Base-by-base conservation (phyloP, 345 rosid genomes). In the Populus simonii region DNA sequence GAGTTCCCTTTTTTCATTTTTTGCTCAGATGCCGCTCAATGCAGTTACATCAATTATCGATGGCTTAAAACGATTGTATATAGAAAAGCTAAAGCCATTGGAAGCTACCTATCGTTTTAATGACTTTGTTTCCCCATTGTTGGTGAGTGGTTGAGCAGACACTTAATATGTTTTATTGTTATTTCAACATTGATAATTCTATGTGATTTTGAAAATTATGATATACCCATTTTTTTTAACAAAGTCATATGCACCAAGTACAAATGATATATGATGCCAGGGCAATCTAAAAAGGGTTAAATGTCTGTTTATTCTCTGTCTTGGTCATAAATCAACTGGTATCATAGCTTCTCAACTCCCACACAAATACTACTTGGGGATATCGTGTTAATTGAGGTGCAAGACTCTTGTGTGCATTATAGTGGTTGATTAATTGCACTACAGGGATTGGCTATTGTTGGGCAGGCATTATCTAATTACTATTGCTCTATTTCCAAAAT, bases 11-110 rank as follows among this genome's bases (percentile, higher is more conserved):
- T 51, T 39, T 31, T 43, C 36, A n/a, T 66, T 70, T 81, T 33
- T 57, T 74, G 49, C 63, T 75, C 70, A 89, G 86, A 82, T 83
- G 77, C 90, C 94, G 49, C 82, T 85, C 33, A 55, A 59, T 68
- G 76, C 84, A 16, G 80, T 81, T 61, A 81, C 84, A 57, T 81
- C 84, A 33, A 81, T 81, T 38, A 61, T 81, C 11, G 83, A 81
- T 76, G 83, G 83, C 69, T 68, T 81, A 77, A 67, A 85, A 74
- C 73, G 82, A 80, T 59, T 84, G 66, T 75, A 67, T 57, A 29
- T 67, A 43, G 80, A 81, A 77, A 81, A 72, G 74, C 74, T 81
- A 11, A 81, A 81, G 77, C 84, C 84, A 35, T 36, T 81, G 74
- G 84, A 81, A 81, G 80, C 62, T 35, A 35, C 80, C 29, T 81